Conservation (phyloP, 768 basidiomycete species). For the Amyloporia xantha region DNA sequence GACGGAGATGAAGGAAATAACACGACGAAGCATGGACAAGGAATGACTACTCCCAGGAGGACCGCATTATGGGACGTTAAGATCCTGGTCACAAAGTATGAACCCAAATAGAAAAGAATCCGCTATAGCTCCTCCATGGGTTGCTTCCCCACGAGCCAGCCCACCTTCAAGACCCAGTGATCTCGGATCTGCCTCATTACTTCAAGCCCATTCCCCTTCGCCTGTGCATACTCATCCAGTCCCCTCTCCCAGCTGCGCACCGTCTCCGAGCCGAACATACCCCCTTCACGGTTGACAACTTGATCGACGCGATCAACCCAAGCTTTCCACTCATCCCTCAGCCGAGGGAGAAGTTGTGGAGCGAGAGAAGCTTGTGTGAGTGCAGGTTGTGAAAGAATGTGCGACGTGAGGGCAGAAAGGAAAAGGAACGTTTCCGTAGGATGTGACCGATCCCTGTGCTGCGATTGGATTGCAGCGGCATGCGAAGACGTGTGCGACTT, state of each 20-base stretch:
- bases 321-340: slow-evolving; percentile 69
- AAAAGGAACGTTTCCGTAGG: slow-evolving; percentile 71
- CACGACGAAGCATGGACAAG: too few species aligned
- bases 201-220: slow-evolving; percentile 38
- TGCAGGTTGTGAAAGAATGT: slow-evolving; percentile 61
- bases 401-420: slow-evolving; percentile 60
- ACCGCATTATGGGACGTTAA: too few species aligned
- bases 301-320: slow-evolving; percentile 71
- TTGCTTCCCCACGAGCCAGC: slow-evolving; percentile 63
- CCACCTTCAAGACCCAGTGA: slow-evolving; percentile 66
- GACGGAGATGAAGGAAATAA: too few species aligned
- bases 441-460: slow-evolving; percentile 60
- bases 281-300: slow-evolving; percentile 61
- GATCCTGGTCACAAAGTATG: too few species aligned
- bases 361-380: slow-evolving; percentile 54
- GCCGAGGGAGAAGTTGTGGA: slow-evolving; percentile 53
- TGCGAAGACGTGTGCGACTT: slow-evolving; percentile 25
- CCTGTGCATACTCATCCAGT: slow-evolving; percentile 59
- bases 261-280: slow-evolving; percentile 74
- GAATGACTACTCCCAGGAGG: too few species aligned
- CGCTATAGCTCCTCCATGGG: slow-evolving; percentile 29
- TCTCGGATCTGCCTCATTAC: slow-evolving; percentile 46
- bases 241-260: slow-evolving; percentile 63
- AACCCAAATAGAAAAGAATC: too few species aligned
- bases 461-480: slow-evolving; percentile 37